Evolutionary conservation across 2,329 filamentous ascomycete species (phyloP), one percentile per base, ranked within the genome.

Genomic region (Ceratocystis harringtonii): DNA sequence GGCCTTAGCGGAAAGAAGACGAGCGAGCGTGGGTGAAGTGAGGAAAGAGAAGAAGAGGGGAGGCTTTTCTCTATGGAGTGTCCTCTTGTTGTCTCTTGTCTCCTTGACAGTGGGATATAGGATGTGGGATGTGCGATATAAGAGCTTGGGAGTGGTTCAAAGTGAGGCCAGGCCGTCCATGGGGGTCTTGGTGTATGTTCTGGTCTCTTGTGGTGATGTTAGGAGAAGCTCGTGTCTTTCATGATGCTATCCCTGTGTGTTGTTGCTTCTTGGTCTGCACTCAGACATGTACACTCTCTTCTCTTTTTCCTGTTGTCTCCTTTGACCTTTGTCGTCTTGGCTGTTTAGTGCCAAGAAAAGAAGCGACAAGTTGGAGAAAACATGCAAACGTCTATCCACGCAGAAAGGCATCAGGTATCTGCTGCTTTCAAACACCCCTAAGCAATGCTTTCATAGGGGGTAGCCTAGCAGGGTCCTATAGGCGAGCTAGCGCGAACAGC

Each of bases 41-140:
- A 41, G 19, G 32, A n/a, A 15, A 28, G 19, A 22, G 19, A 41
- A 19, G 43, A 41, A 61, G 36, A 61, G 19, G 43, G 45, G 32
- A 22, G 36, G 60, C 19, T 43, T 45, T 44, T 10, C 36, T 61
- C 36, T 17, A 60, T 5, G 32, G 22, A 17, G 22, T 8, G 25
- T 58, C 52, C 28, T 58, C 52, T 58, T 58, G 52, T 58, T 30
- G 52, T 58, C 52, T 50, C 45, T n/a, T n/a, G 17, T n/a, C 45
- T 58, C 48, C 32, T 30, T 32, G 52, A 2, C 6, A 30, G 25
- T 15, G 3, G 10, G 22, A 28, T 30, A 6, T 12, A 15, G 22
- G 22, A 6, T 58, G 52, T 17, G 28, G 15, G 8, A 28, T 58
- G 36, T 41, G 36, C 36, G 10, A 41, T 41, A 3, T 41, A 10